These are phyloP conservation scores for Oryza glumipatula DNA, from an alignment of 176 grass and related monocot species.

Conservation along the genomic window DNA sequence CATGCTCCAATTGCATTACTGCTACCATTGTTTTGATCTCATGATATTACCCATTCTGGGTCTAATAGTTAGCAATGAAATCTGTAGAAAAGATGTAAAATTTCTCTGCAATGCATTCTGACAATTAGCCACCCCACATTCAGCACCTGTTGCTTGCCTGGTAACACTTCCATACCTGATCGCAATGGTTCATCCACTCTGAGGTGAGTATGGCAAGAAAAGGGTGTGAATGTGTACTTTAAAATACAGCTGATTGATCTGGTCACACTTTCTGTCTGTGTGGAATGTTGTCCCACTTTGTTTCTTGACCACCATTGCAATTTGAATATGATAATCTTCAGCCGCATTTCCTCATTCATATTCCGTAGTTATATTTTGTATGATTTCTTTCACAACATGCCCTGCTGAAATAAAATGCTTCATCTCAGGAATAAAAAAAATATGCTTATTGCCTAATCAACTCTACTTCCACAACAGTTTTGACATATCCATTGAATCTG, in stretches of 20 bases:
- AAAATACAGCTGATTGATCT: too few species aligned
- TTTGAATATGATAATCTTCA: too few species aligned
- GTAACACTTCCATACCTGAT: not conserved
- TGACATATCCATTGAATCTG: constrained; percentile 12
- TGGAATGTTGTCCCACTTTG: too few species aligned
- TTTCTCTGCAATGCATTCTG: not conserved
- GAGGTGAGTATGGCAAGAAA: not conserved
- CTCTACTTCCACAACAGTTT: not conserved
- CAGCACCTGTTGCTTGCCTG: not conserved
- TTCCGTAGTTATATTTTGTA: not conserved
- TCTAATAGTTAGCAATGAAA: not conserved
- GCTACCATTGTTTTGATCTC: not conserved
- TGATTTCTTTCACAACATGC: not conserved
- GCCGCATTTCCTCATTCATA: not conserved
- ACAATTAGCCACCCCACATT: not conserved
- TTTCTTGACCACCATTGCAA: too few species aligned
- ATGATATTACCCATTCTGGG: not conserved
- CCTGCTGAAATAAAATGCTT: not conserved
- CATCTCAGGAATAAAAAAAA: not conserved
- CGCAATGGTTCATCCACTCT: not conserved
- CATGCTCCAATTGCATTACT: not conserved
- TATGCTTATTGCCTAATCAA: not conserved
- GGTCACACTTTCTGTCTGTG: too few species aligned
- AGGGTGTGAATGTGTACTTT: not conserved
- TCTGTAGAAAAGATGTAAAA: not conserved